phyloP scores from a whole-genome alignment of 2,329 filamentous ascomycete genomes.

The Phoma sp. region DNA sequence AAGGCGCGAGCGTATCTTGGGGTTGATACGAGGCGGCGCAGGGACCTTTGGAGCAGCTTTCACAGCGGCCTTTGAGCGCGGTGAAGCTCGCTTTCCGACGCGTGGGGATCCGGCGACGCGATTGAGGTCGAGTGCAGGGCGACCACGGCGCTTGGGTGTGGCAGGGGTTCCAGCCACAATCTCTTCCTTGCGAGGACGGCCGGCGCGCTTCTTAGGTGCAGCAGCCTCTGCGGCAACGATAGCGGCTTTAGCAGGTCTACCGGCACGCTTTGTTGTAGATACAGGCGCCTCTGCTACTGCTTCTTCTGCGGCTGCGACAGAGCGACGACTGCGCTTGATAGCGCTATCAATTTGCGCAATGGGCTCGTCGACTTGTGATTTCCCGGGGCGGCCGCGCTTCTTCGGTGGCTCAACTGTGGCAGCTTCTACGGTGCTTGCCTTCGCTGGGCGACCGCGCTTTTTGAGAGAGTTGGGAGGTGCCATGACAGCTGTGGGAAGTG shows the following conservation, averaged over 20 bases:
- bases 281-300: constrained; percentile 4
- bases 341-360: constrained; percentile 15
- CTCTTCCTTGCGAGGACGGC: constrained; percentile 24
- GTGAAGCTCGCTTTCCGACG: constrained; percentile 28
- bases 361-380: constrained; percentile 15
- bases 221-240: constrained; percentile 2
- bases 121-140: constrained; percentile 21
- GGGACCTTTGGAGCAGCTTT: constrained; percentile 6
- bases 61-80: constrained; percentile 13
- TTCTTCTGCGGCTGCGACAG: constrained; percentile 12
- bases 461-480: constrained; percentile 6
- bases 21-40: constrained; percentile 23
- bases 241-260: constrained; percentile 14
- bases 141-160: constrained; percentile 21
- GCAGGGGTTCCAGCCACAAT: constrained; percentile 1
- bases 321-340: constrained; percentile 25
- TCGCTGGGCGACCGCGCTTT: constrained; percentile 31
- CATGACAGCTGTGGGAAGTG: constrained; percentile 9
- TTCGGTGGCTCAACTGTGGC: constrained; percentile 20
- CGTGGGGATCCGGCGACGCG: constrained; percentile 31
- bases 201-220: constrained; percentile 23
- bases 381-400: constrained; percentile 33
- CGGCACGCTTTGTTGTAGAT: constrained; percentile 18
- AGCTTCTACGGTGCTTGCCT: neutral
- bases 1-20: constrained; percentile 30